Evolutionary conservation across 352 stramenopile species (phyloP).

Genomic region (Phytophthora colocasiae): DNA sequence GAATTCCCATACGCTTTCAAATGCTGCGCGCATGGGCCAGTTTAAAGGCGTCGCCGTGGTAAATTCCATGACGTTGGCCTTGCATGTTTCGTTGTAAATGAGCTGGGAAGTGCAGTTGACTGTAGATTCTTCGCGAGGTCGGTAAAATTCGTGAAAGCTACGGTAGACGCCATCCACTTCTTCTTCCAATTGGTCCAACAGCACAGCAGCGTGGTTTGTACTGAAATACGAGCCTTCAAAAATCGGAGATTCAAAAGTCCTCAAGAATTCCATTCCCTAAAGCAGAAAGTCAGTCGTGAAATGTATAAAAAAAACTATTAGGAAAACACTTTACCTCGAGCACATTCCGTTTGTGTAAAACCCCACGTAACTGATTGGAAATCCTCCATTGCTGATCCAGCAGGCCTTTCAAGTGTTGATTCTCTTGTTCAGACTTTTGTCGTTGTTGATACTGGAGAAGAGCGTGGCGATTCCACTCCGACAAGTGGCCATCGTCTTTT

Average conservation of each 20-base stretch:
- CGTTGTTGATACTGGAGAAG: constrained; percentile 17
- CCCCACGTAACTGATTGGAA: not conserved
- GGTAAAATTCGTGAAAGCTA: constrained; percentile 14
- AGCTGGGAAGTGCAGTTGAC: not conserved
- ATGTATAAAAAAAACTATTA: not conserved
- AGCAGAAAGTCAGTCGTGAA: too few species aligned
- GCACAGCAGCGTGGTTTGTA: not conserved
- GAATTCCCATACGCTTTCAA: constrained; percentile 19
- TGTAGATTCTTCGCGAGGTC: not conserved
- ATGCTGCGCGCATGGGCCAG: constrained; percentile 17
- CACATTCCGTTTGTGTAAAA: constrained; percentile 18
- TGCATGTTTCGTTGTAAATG: constrained; percentile 19
- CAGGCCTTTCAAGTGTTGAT: constrained; percentile 12
- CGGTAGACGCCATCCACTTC: constrained; percentile 19
- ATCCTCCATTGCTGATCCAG: constrained; percentile 6
- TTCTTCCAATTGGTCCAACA: constrained; percentile 30
- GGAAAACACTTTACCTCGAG: constrained; percentile 11
- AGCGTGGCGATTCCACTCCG: constrained; percentile 8
- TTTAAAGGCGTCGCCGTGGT: constrained; percentile 17
- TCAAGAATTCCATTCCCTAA: constrained; percentile 23
- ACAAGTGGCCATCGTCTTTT: not conserved
- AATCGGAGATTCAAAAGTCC: constrained; percentile 6
- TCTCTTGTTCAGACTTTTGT: constrained; percentile 1
- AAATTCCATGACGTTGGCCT: constrained; percentile 24
- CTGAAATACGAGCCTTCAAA: constrained; percentile 1